Evolutionary conservation across 148 eudicot genomes (phyloP).

Genomic region (Tetragonia tetragonoides): DNA sequence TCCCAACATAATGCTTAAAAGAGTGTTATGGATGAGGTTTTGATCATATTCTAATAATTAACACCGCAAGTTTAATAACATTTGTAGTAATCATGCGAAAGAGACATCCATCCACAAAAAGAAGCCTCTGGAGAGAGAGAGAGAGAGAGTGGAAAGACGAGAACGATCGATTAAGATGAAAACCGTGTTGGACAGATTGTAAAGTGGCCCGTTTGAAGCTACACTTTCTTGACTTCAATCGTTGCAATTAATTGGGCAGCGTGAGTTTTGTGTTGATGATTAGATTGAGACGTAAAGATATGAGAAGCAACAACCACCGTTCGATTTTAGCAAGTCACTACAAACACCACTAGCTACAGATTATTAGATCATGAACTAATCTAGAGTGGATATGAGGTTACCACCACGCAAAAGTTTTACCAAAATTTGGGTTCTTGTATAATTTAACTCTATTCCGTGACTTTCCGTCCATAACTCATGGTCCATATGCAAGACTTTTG

Average conservation of each 20-base stretch:
- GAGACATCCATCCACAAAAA: conserved; percentile 11
- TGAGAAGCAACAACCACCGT: conserved; percentile 21
- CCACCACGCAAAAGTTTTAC: neutral
- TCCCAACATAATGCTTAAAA: conserved; percentile 14
- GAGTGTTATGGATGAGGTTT: conserved; percentile 3
- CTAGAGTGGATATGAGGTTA: neutral
- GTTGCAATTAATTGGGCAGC: conserved; percentile 3
- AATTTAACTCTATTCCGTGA: neutral
- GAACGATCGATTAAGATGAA: neutral
- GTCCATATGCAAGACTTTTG: no score
- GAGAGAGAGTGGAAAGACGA: neutral
- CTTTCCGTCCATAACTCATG: neutral
- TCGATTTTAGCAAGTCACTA: conserved; percentile 17
- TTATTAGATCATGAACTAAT: neutral
- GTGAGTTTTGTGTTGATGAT: conserved; percentile 2
- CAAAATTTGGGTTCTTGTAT: neutral
- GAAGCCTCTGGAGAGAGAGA: conserved; percentile 25
- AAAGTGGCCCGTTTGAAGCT: neutral
- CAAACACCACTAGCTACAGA: neutral
- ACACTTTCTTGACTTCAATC: neutral
- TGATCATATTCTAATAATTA: neutral
- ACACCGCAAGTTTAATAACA: neutral
- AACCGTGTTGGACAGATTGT: conserved; percentile 23
- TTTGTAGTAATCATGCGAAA: conserved; percentile 15
- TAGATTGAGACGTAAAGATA: conserved; percentile 26